Evolutionary conservation across 139 green algal genomes (phyloP).

Genomic region (Chlamydomonas asymmetrica): DNA sequence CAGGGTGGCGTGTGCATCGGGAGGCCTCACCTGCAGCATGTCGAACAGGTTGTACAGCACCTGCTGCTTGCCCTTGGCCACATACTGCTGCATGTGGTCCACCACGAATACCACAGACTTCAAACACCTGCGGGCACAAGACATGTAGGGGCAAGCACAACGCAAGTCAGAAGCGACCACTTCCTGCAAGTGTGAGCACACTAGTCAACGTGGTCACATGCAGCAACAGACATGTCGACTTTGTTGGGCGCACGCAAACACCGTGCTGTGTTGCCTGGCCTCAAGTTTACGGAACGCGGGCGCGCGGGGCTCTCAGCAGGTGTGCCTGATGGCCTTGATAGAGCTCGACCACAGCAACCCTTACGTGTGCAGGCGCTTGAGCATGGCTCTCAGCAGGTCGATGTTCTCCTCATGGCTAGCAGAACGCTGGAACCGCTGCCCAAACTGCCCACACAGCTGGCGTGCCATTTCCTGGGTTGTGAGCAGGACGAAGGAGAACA

Average conservation of each 20-base stretch:
- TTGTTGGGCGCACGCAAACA: too few relatives aligned
- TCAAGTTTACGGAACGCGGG: too few relatives aligned
- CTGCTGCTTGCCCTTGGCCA: constrained; percentile 61
- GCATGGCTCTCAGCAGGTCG: constrained; percentile 70
- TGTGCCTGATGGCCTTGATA: too few relatives aligned
- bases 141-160: too few relatives aligned
- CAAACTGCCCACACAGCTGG: constrained; percentile 68
- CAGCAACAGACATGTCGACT: too few relatives aligned
- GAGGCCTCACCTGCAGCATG: constrained; percentile 58
- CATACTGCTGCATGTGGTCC: constrained; percentile 80
- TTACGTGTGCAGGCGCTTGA: constrained; percentile 60
- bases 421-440: constrained; percentile 43
- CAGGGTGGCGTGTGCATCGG: too few relatives aligned
- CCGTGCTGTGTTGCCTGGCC: too few relatives aligned
- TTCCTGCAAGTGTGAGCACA: too few relatives aligned
- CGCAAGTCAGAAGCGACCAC: too few relatives aligned
- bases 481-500: too few relatives aligned
- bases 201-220: neutral
- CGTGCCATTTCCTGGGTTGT: constrained; percentile 68
- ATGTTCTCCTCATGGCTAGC: constrained; percentile 80
- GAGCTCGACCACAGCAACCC: too few relatives aligned
- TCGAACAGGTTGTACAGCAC: constrained; percentile 90
- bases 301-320: too few relatives aligned
- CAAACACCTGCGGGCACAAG: constrained; percentile 38
- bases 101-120: constrained; percentile 81